Conservation (phyloP, 345 rosid species). For the Mercurialis annua region DNA sequence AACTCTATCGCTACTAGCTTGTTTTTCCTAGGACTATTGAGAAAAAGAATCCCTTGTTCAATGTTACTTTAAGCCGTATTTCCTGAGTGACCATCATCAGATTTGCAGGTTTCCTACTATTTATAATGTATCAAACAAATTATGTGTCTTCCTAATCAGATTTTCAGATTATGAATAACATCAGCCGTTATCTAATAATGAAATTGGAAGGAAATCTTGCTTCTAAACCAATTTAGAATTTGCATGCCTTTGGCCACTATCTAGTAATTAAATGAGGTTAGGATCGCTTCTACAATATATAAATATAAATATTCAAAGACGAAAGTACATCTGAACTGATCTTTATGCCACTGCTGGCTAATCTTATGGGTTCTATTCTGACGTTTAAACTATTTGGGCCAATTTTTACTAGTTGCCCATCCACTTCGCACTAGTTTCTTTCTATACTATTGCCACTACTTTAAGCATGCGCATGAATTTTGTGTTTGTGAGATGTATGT, state of each 20-base stretch:
- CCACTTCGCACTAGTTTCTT: conserved; percentile 3
- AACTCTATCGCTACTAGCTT: not conserved
- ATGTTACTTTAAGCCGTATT: too few species aligned
- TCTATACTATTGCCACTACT: not conserved
- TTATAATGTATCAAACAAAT: not conserved
- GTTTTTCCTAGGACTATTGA: not conserved
- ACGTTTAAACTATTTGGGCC: not conserved
- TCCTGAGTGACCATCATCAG: not conserved
- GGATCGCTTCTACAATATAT: not conserved
- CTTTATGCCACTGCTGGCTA: not conserved
- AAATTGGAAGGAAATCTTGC: not conserved
- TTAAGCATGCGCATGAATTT: not conserved
- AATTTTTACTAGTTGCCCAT: not conserved
- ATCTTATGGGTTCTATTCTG: not conserved
- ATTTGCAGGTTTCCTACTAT: not conserved
- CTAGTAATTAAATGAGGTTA: not conserved
- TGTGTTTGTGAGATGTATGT: not conserved
- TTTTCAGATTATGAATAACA: not conserved
- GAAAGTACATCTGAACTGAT: not conserved
- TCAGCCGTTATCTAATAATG: not conserved
- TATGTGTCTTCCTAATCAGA: not conserved
- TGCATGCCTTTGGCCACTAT: not conserved
- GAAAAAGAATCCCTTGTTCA: conserved; percentile 1
- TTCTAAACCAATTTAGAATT: too few species aligned
- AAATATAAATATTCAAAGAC: not conserved